Conservation (phyloP, 148 eudicot genomes). For the Polygonum maritimum region DNA sequence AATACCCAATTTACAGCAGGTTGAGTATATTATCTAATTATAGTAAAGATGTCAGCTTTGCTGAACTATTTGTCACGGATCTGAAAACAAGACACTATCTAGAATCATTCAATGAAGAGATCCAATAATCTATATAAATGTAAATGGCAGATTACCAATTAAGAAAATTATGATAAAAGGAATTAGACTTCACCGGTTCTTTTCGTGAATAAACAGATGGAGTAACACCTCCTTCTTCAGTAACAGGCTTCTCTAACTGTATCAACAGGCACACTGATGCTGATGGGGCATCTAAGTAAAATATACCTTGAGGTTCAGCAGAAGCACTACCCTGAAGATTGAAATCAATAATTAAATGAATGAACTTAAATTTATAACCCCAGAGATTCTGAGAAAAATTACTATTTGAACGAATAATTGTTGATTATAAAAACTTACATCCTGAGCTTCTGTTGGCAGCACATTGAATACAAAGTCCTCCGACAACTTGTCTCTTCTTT, state of each 20-base stretch:
- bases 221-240: conserved; percentile 96
- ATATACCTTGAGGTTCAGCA: conserved; percentile 68
- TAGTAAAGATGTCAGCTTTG: background rate
- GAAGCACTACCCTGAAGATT: conserved; percentile 52
- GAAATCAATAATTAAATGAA: background rate
- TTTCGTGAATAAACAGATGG: conserved; percentile 95
- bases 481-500: conserved; percentile 92
- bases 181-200: conserved; percentile 58
- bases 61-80: background rate
- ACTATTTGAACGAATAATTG: background rate
- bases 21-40: background rate
- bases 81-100: background rate
- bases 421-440: conserved; percentile 39
- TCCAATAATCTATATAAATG: background rate
- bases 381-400: background rate
- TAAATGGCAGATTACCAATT: background rate
- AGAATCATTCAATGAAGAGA: background rate
- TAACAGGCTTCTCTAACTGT: conserved; percentile 91
- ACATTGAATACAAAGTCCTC: conserved; percentile 79
- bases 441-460: conserved; percentile 57
- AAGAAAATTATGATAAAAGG: background rate
- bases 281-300: conserved; percentile 90
- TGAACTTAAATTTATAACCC: background rate
- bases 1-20: background rate
- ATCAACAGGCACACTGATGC: conserved; percentile 88